phyloP scores from a whole-genome alignment of 148 eudicot species.

The Suaeda aralocaspica region DNA sequence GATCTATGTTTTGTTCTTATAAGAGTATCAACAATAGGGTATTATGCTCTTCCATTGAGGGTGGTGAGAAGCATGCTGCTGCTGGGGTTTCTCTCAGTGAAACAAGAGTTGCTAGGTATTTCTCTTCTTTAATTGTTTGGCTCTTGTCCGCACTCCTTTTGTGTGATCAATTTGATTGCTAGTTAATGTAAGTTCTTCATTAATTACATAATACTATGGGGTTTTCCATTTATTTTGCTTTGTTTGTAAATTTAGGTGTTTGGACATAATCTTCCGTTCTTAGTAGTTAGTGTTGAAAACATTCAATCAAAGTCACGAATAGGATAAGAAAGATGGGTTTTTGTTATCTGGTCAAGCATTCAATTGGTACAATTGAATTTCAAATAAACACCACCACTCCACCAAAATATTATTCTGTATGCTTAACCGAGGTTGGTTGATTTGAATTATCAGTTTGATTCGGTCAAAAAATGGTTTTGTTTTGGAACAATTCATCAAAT shows the following conservation, averaged over 20 bases:
- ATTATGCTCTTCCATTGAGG: slow-evolving; percentile 33
- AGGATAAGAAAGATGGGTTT: too few species aligned
- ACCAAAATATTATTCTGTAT: too few species aligned
- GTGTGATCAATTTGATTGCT: neutral
- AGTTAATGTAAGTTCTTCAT: neutral
- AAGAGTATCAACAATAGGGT: slow-evolving; percentile 35
- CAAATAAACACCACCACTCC: too few species aligned
- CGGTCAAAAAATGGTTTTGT: too few species aligned
- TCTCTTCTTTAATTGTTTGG: slow-evolving; percentile 1
- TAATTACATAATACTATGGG: neutral
- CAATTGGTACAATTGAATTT: too few species aligned
- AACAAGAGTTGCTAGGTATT: slow-evolving; percentile 45
- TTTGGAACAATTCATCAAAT: too few species aligned
- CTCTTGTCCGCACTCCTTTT: neutral
- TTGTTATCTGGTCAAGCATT: too few species aligned
- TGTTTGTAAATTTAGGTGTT: neutral
- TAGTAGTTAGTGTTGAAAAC: too few species aligned
- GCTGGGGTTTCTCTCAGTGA: slow-evolving; percentile 35
- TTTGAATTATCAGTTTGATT: too few species aligned
- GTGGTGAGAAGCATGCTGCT: slow-evolving; percentile 24
- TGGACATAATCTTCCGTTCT: slow-evolving; percentile 5
- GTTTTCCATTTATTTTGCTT: neutral
- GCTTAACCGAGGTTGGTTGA: too few species aligned
- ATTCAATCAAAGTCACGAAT: too few species aligned
- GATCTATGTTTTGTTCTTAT: slow-evolving; percentile 44